A percentile compares a stretch with the other conserved stretches of the same genome.
These are phyloP conservation scores for Diaporthe sp. DNA, from an alignment of 2,329 filamentous ascomycete species.

Conservation along the genomic window DNA sequence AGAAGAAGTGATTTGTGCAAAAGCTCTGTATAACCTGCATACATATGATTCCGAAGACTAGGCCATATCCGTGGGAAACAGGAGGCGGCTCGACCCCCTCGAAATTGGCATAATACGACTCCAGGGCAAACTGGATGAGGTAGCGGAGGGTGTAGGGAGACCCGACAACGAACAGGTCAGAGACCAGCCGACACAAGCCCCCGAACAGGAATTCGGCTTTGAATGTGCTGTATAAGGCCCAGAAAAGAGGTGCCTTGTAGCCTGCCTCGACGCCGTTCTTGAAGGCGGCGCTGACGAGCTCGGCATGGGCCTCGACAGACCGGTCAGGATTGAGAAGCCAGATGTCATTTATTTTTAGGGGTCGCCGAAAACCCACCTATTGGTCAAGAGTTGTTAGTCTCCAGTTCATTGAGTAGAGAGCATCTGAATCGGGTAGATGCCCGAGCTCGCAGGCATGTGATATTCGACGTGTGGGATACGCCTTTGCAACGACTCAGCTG, in stretches of 20 bases:
- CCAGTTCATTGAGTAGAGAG: constrained; percentile 57
- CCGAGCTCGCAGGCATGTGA: constrained; percentile 8
- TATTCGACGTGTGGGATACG: neutral
- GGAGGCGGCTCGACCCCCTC: constrained; percentile 68
- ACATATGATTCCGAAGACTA: constrained; percentile 84
- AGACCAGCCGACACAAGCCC: constrained; percentile 78
- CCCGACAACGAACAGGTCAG: constrained; percentile 82
- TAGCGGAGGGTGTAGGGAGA: constrained; percentile 88
- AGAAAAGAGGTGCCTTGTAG: constrained; percentile 79
- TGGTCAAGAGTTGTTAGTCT: neutral
- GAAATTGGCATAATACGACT: constrained; percentile 78
- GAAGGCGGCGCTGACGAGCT: constrained; percentile 76
- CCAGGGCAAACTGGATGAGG: constrained; percentile 85
- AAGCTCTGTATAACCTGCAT: constrained; percentile 90
- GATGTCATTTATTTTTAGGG: constrained; percentile 86
- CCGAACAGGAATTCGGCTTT: constrained; percentile 87
- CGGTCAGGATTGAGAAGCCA: constrained; percentile 89
- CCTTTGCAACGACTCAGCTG: neutral
- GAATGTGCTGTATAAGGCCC: constrained; percentile 89
- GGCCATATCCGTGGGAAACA: constrained; percentile 81
- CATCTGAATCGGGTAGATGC: neutral
- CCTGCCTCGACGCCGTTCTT: constrained; percentile 74
- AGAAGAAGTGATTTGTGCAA: constrained; percentile 91
- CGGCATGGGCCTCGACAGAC: constrained; percentile 76
- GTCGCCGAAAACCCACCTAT: constrained; percentile 83